Conservation (phyloP, 495 filamentous ascomycete species). For the Daldinia bambusicola region DNA sequence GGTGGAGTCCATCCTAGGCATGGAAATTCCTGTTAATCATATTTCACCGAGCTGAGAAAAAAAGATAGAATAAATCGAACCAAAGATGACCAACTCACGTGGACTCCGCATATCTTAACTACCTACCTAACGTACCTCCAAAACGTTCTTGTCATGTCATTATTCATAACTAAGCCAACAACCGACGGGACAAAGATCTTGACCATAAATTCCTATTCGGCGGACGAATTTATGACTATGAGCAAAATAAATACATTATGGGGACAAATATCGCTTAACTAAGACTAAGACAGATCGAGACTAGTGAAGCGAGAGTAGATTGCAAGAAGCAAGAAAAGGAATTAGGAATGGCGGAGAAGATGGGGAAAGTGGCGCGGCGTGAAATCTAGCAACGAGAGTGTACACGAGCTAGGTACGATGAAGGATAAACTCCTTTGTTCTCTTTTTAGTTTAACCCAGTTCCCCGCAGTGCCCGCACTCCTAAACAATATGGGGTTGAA, state of each 20-base stretch:
- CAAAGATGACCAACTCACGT: conserved; percentile 7
- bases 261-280: not conserved
- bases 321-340: conserved; percentile 15
- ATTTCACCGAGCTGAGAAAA: conserved; percentile 38
- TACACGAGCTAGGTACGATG: conserved; percentile 28
- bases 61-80: not conserved
- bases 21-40: conserved; percentile 24
- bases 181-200: conserved; percentile 7
- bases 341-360: conserved; percentile 27
- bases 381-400: conserved; percentile 7
- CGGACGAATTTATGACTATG: not conserved
- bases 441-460: conserved; percentile 7
- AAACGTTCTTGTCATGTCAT: too few species aligned
- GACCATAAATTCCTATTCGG: conserved; percentile 3
- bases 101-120: not conserved
- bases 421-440: conserved; percentile 24
- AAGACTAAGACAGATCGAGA: conserved; percentile 18
- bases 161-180: conserved; percentile 3
- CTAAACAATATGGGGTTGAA: conserved; percentile 15
- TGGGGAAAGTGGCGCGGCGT: conserved; percentile 22
- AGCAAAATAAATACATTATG: conserved; percentile 3
- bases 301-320: conserved; percentile 10
- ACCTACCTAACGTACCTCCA: too few species aligned
- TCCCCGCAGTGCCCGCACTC: conserved; percentile 26
- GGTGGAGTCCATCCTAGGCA: conserved; percentile 20